Conservation (phyloP, 225 moss, liverwort and hornwort genomes). For the Straminergon stramineum region DNA sequence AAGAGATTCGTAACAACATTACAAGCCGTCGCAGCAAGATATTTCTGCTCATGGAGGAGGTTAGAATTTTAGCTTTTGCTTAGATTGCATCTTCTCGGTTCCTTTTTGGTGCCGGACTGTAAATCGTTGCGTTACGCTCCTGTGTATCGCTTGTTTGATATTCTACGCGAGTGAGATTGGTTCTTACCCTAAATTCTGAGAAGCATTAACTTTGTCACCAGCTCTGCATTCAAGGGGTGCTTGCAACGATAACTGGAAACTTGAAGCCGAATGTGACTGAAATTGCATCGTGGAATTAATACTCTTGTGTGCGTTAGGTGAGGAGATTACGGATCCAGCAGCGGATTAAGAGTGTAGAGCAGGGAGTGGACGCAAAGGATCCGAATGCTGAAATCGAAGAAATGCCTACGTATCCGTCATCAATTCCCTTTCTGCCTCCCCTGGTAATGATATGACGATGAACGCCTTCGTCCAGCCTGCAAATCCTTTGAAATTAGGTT, state of each 20-base stretch:
- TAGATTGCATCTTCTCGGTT: neutral
- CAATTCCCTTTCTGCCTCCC: slow-evolving; percentile 87
- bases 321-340: slow-evolving; percentile 88
- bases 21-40: slow-evolving; percentile 85
- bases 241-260: neutral
- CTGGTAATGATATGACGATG: slow-evolving; percentile 15
- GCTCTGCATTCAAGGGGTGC: neutral
- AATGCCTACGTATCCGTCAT: slow-evolving; percentile 71
- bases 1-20: slow-evolving; percentile 90
- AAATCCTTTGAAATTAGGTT: neutral
- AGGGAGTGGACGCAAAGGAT: slow-evolving; percentile 26
- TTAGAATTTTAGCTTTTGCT: neutral
- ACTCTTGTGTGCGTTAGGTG: slow-evolving; percentile 31
- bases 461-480: neutral
- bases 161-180: neutral
- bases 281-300: neutral
- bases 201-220: neutral
- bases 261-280: neutral
- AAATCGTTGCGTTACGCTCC: neutral
- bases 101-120: neutral
- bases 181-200: neutral
- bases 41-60: slow-evolving; percentile 99
- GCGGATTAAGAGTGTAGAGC: slow-evolving; percentile 75
- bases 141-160: neutral
- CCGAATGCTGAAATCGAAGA: slow-evolving; percentile 56